A percentile compares a stretch with the other conserved stretches of the same genome.
Evolutionary conservation across 2,329 filamentous ascomycete species (phyloP).

Genomic region (Aspergillus sp.): DNA sequence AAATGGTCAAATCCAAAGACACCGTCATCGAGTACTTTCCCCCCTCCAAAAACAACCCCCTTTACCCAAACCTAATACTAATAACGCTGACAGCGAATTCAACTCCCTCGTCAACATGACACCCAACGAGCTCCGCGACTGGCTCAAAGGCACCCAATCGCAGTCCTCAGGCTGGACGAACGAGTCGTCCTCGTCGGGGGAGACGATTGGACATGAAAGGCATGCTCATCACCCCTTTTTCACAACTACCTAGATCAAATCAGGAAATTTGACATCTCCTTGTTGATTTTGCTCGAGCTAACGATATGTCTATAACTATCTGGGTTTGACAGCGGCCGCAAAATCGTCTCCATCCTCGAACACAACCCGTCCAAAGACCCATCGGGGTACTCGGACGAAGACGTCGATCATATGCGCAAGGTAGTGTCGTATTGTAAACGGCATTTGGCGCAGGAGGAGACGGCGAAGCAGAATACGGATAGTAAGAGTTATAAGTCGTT

Average conservation of each 20-base stretch:
- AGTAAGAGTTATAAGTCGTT: constrained; percentile 59
- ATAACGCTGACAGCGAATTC: constrained; percentile 54
- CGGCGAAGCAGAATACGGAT: constrained; percentile 58
- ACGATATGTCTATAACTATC: not conserved
- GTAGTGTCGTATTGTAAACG: constrained; percentile 68
- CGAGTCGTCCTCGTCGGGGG: constrained; percentile 49
- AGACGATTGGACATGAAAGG: constrained; percentile 65
- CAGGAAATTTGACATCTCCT: not conserved
- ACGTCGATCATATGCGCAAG: constrained; percentile 62
- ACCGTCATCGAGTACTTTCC: constrained; percentile 51
- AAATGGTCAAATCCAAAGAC: constrained; percentile 55
- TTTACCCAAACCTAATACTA: constrained; percentile 30
- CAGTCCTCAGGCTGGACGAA: constrained; percentile 62
- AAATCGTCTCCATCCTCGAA: constrained; percentile 64
- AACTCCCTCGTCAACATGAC: constrained; percentile 69
- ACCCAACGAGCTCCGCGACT: constrained; percentile 60
- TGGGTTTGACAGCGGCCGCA: constrained; percentile 53
- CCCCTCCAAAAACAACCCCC: not conserved
- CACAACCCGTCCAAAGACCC: constrained; percentile 61
- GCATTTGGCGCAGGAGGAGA: constrained; percentile 65
- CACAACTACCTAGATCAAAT: not conserved
- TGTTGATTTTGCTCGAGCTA: not conserved
- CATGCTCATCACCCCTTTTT: constrained; percentile 20
- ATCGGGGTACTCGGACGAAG: constrained; percentile 58
- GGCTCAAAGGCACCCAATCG: constrained; percentile 63